phyloP scores from a whole-genome alignment of 1,284 basidiomycete genomes.

The Singerocomus inundabilis region DNA sequence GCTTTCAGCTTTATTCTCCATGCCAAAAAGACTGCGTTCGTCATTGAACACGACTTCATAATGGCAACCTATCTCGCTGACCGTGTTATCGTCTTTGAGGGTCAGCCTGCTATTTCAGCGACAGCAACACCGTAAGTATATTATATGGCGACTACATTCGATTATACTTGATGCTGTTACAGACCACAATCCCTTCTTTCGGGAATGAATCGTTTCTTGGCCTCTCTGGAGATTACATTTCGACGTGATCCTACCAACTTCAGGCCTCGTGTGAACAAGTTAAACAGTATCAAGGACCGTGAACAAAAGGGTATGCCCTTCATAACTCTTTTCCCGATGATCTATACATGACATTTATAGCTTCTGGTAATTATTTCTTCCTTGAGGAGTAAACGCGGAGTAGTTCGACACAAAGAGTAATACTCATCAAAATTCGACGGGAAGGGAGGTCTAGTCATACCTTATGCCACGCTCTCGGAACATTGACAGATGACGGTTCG shows the following conservation, averaged over 20 bases:
- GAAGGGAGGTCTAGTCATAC: slow-evolving; percentile 17
- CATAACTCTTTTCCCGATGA: slow-evolving; percentile 5
- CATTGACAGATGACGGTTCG: slow-evolving; percentile 12
- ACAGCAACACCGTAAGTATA: slow-evolving; percentile 78
- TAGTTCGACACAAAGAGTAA: background rate
- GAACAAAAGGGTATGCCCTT: slow-evolving; percentile 81
- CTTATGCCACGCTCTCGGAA: slow-evolving; percentile 1
- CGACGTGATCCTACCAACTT: slow-evolving; percentile 94
- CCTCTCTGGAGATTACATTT: slow-evolving; percentile 93
- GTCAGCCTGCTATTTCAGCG: slow-evolving; percentile 77
- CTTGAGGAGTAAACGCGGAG: slow-evolving; percentile 65
- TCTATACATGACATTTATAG: slow-evolving; percentile 38
- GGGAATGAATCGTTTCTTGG: slow-evolving; percentile 92
- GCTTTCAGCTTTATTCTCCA: slow-evolving; percentile 82
- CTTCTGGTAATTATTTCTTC: slow-evolving; percentile 85
- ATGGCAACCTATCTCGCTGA: slow-evolving; percentile 97
- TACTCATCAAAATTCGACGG: background rate
- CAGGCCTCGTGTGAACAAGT: slow-evolving; percentile 92
- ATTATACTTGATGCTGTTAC: slow-evolving; percentile 12
- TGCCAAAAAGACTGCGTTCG: slow-evolving; percentile 94
- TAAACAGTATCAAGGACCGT: slow-evolving; percentile 88
- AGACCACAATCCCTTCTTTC: slow-evolving; percentile 82
- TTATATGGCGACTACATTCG: background rate
- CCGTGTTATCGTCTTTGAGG: slow-evolving; percentile 94
- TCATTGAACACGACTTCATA: slow-evolving; percentile 98